A percentile compares a stretch with the other conserved stretches of the same genome.
phyloP scores from a whole-genome alignment of 192 early-diverging fungal genomes.

The Funneliformis mosseae region DNA sequence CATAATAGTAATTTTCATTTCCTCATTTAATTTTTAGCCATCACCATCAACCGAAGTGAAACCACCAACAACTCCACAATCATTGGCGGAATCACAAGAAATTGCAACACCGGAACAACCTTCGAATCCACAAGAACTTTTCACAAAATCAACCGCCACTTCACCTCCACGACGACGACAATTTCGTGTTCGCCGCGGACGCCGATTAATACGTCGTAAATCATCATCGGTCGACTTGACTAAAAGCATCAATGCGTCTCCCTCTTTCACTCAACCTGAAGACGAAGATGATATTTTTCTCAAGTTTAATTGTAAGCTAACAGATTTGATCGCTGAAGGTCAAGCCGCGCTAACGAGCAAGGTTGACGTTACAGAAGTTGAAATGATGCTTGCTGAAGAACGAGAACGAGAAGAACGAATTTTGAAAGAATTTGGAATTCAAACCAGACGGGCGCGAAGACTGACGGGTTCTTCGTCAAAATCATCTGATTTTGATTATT shows the following conservation, averaged over 20 bases:
- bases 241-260: background rate
- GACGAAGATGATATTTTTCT: conserved; percentile 11
- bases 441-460: background rate
- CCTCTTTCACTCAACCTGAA: too few relatives aligned
- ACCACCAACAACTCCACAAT: background rate
- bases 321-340: conserved; percentile 28
- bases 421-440: conserved; percentile 18
- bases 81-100: background rate
- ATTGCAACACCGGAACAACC: background rate
- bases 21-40: background rate
- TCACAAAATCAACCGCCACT: too few relatives aligned
- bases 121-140: too few relatives aligned
- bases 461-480: background rate
- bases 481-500: too few relatives aligned
- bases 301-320: conserved; percentile 24
- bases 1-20: too few relatives aligned
- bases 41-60: background rate
- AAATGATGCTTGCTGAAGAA: conserved; percentile 31
- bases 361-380: conserved; percentile 31
- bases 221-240: background rate
- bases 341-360: conserved; percentile 21
- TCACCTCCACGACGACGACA: background rate
- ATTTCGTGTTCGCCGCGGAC: conserved; percentile 18
- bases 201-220: conserved; percentile 8
- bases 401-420: conserved; percentile 28